Conservation (phyloP, 441 rosid species). For the Hura crepitans region DNA sequence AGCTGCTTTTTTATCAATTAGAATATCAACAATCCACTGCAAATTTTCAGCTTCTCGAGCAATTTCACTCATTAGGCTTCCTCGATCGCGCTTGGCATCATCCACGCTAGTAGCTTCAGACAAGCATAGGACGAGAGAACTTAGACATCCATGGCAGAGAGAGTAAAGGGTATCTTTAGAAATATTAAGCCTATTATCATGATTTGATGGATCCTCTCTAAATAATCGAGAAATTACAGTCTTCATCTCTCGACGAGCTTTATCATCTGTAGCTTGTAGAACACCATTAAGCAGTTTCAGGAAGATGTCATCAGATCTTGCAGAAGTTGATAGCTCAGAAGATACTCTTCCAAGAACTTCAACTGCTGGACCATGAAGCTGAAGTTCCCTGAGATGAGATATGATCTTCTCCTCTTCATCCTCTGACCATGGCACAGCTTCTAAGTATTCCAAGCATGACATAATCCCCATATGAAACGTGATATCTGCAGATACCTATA, state of each 20-base stretch:
- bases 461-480: conserved; percentile 63
- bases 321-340: conserved; percentile 47
- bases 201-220: conserved; percentile 50
- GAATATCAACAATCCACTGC: conserved; percentile 83
- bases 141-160: conserved; percentile 71
- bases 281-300: conserved; percentile 58
- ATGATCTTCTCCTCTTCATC: conserved; percentile 70
- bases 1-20: conserved; percentile 55
- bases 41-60: conserved; percentile 85
- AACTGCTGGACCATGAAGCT: conserved; percentile 46
- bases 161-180: conserved; percentile 64
- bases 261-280: conserved; percentile 80
- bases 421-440: conserved; percentile 91
- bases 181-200: conserved; percentile 41
- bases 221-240: conserved; percentile 59
- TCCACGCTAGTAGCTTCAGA: conserved; percentile 62
- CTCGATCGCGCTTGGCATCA: conserved; percentile 50
- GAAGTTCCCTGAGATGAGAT: conserved; percentile 55
- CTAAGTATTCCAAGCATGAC: conserved; percentile 77
- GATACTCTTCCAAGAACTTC: conserved; percentile 77
- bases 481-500: conserved; percentile 73
- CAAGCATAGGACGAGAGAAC: conserved; percentile 67
- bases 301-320: conserved; percentile 60
- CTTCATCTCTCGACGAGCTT: conserved; percentile 88
- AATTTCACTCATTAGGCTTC: conserved; percentile 69